A percentile compares a stretch with the other conserved stretches of the same genome.
Conservation (phyloP, 2,329 filamentous ascomycete genomes). For the Beauveria asiatica region DNA sequence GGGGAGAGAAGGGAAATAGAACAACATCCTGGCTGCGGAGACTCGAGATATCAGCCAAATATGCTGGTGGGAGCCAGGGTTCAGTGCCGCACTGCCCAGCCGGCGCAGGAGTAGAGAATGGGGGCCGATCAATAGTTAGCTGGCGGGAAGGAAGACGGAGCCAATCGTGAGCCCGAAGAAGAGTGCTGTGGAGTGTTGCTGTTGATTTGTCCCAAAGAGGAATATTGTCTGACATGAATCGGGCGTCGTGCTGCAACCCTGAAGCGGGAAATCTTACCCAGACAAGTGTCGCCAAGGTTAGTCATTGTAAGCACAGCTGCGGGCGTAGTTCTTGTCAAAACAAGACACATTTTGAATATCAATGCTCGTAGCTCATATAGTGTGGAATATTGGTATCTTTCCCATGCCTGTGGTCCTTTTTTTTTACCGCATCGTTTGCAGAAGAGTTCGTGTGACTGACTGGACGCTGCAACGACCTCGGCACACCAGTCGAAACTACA, state of each 20-base stretch:
- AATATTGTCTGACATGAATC: slow-evolving; percentile 7
- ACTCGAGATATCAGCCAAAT: neutral
- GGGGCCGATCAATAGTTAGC: neutral
- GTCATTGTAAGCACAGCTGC: neutral
- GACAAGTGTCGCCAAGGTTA: neutral
- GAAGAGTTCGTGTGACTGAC: neutral
- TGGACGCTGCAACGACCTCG: neutral
- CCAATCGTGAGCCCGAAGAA: neutral
- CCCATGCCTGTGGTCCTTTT: neutral
- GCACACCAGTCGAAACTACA: neutral
- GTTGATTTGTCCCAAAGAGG: neutral
- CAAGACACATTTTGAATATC: neutral
- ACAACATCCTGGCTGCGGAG: neutral
- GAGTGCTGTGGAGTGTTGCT: neutral
- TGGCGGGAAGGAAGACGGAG: neutral
- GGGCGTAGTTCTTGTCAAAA: neutral
- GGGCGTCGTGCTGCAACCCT: neutral
- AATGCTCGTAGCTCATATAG: neutral
- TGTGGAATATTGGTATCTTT: neutral
- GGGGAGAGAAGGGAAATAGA: neutral
- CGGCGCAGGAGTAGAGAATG: neutral
- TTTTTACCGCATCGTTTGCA: neutral
- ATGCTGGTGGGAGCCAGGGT: neutral
- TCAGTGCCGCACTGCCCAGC: neutral
- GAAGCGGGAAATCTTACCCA: neutral